A percentile compares a stretch with the other conserved stretches of the same genome.
Evolutionary conservation across 2,329 filamentous ascomycete genomes (phyloP).

Genomic region (Phaeosphaeria sp.): DNA sequence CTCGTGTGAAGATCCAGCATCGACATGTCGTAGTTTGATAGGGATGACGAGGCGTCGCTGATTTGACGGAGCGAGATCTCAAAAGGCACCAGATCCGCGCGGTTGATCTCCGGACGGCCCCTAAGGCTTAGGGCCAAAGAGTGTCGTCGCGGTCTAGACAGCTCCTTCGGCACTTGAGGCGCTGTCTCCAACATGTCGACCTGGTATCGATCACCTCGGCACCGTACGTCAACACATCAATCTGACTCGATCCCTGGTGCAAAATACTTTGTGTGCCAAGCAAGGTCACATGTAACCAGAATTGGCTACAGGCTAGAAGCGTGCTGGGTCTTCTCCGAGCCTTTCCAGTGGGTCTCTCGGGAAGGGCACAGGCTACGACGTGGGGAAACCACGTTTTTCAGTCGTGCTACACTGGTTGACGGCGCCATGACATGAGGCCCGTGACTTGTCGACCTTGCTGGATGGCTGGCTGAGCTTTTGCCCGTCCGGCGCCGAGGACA

Average conservation of each 20-base stretch:
- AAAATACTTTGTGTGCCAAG: slow-evolving; percentile 17
- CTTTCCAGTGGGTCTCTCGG: slow-evolving; percentile 28
- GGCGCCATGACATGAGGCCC: slow-evolving; percentile 18
- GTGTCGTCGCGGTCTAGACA: slow-evolving; percentile 25
- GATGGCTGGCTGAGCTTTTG: slow-evolving; percentile 17
- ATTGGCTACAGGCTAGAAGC: slow-evolving; percentile 29
- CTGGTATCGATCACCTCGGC: slow-evolving; percentile 22
- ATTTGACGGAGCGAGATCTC: slow-evolving; percentile 22
- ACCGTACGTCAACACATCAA: slow-evolving; percentile 3
- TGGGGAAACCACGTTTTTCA: slow-evolving; percentile 42
- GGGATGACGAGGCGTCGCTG: slow-evolving; percentile 9
- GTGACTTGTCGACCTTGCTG: slow-evolving; percentile 5
- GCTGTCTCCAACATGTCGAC: slow-evolving; percentile 14
- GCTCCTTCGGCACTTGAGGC: slow-evolving; percentile 30
- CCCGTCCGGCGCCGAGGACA: slow-evolving; percentile 5
- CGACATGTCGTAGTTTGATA: background rate
- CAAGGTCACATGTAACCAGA: slow-evolving; percentile 6
- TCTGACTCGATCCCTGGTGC: slow-evolving; percentile 2
- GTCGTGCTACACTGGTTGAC: slow-evolving; percentile 30
- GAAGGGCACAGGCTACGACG: slow-evolving; percentile 35
- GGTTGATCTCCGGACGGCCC: slow-evolving; percentile 18
- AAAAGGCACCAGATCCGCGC: slow-evolving; percentile 23
- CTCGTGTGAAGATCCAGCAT: slow-evolving; percentile 12
- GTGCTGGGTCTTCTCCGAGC: slow-evolving; percentile 16
- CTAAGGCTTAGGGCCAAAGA: slow-evolving; percentile 17